A percentile compares a stretch with the other conserved stretches of the same genome.
These are phyloP conservation scores for Annulohypoxylon truncatum DNA, from an alignment of 2,329 filamentous ascomycete species.

Conservation along the genomic window DNA sequence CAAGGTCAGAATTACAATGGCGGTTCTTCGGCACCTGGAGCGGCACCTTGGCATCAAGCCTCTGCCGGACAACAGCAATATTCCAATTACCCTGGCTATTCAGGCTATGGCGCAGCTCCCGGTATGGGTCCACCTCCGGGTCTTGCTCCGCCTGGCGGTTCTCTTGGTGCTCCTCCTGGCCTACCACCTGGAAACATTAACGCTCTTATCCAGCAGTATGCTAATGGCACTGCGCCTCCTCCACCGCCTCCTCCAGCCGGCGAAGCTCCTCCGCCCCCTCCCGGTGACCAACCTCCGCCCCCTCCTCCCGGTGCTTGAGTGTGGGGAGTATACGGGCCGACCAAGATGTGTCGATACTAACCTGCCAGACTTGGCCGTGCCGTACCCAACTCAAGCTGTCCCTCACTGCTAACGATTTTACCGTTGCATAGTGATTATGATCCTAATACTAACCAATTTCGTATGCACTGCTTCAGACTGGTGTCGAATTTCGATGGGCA, in stretches of 20 bases:
- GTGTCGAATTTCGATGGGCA: not conserved
- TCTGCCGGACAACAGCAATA: conserved; percentile 69
- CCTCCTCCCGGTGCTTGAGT: conserved; percentile 65
- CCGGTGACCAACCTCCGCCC: conserved; percentile 70
- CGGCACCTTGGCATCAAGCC: conserved; percentile 72
- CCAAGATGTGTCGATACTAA: conserved; percentile 43
- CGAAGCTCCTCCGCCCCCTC: conserved; percentile 70
- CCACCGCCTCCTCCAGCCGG: conserved; percentile 73
- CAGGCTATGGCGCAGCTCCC: conserved; percentile 65
- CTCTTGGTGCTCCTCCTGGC: conserved; percentile 65
- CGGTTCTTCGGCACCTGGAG: conserved; percentile 51
- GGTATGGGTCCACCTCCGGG: conserved; percentile 61
- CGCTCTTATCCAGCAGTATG: conserved; percentile 75
- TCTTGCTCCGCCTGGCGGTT: conserved; percentile 55
- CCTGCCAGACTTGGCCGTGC: conserved; percentile 2
- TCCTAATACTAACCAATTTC: conserved; percentile 36
- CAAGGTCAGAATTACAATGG: conserved; percentile 55
- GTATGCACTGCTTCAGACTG: conserved; percentile 9
- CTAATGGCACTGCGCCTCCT: conserved; percentile 61
- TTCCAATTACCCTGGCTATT: conserved; percentile 61
- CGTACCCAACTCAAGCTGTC: conserved; percentile 18
- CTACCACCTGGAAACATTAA: conserved; percentile 66
- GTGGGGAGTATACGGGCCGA: conserved; percentile 32
- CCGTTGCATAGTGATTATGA: conserved; percentile 22
- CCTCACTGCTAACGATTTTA: conserved; percentile 17